These are phyloP conservation scores for Boletus coccyginus DNA, from an alignment of 768 basidiomycete genomes.

Conservation along the genomic window DNA sequence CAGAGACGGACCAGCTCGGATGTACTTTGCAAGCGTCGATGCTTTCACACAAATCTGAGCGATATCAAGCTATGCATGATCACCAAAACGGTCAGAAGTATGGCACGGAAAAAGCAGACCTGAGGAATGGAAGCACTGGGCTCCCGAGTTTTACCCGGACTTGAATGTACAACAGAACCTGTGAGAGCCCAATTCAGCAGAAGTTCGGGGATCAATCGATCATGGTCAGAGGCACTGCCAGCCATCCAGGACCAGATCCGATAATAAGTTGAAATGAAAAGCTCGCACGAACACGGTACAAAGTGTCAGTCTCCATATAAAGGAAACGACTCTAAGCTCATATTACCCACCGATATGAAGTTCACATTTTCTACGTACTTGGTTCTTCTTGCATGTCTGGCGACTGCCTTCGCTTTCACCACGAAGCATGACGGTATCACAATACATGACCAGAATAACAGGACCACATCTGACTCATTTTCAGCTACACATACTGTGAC, in stretches of 20 bases:
- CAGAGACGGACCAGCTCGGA: too few relatives aligned
- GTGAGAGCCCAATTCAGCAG: neutral
- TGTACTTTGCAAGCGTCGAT: too few relatives aligned
- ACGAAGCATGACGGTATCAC: neutral
- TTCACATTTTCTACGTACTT: neutral
- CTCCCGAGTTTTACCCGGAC: neutral
- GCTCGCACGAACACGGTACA: too few relatives aligned
- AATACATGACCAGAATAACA: too few relatives aligned
- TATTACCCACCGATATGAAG: neutral
- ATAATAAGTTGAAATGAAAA: too few relatives aligned
- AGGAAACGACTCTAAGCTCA: neutral
- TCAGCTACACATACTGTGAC: neutral
- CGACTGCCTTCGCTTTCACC: neutral
- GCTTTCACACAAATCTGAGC: too few relatives aligned
- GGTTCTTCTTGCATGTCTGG: neutral
- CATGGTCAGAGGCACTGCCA: neutral
- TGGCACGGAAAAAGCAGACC: neutral
- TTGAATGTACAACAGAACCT: neutral
- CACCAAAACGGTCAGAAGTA: neutral
- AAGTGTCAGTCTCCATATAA: neutral
- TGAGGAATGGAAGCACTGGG: neutral
- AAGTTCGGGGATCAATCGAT: neutral
- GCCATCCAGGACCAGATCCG: neutral
- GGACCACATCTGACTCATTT: neutral
- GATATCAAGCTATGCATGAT: neutral